Evolutionary conservation across 192 early-diverging fungal genomes (phyloP), one percentile per base, ranked within the genome.

Genomic region (Umbelopsis vinacea): DNA sequence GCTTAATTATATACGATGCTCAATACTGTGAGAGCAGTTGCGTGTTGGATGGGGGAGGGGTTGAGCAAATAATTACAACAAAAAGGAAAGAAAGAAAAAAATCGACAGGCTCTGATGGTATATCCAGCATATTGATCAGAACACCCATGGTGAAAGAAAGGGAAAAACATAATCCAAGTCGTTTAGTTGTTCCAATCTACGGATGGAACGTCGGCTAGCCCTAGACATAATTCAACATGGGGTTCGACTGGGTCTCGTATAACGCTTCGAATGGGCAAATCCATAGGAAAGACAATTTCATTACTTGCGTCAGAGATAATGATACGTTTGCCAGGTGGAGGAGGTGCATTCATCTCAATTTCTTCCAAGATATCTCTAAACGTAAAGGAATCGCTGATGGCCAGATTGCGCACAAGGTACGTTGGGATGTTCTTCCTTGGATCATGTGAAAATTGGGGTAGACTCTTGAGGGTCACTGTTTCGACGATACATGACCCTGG

Each of bases 321-420:
- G 15, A 79, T 75, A 2, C 74, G 37, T 35, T 79, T 79, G 0
- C 78, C 78, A 12, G 57, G 78, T 8, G 78, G 78, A 14, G 78
- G 78, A 38, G 70, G 50, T 17, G 70, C 67, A 29, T 50, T 68
- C 71, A 71, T 71, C 17, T 81, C 79, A 12, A 75, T 76, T 40
- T 77, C 75, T 46, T 69, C 70, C 38, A 81, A 48, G 15, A 76
- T 54, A 66, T 81, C 70, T 40, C 79, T 46, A 37, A 81, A 81
- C 8, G 76, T 81, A 23, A 81, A 81, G 6, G 68, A 53, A 40
- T 81, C 76, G 14, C 75, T 77, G 67, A 81, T 81, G 52, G 75
- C 79, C 29, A 81, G 67, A 43, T 81, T 81, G 33, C 73, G 75
- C 33, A 81, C 55, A 66, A 74, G 73, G 68, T 72, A 77, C 17